A percentile compares a stretch with the other conserved stretches of the same genome.
phyloP scores from a whole-genome alignment of 1,284 basidiomycete genomes.

The Apiotrichum siamense region DNA sequence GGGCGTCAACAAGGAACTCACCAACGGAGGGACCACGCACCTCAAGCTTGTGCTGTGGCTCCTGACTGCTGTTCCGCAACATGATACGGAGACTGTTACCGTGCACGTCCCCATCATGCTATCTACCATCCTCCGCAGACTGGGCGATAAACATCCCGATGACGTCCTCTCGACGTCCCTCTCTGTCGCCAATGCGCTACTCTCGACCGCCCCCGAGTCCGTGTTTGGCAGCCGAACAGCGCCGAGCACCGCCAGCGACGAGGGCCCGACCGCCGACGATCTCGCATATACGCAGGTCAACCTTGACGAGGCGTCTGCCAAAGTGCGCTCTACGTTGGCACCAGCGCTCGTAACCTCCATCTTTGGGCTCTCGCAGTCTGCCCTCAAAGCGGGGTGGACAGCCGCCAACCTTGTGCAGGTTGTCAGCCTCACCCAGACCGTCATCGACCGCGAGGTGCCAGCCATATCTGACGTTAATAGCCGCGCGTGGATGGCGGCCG shows the following conservation, averaged over 20 bases:
- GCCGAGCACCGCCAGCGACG: not conserved
- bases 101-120: conserved; percentile 28
- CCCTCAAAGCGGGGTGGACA: conserved; percentile 2
- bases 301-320: not conserved
- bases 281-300: conserved; percentile 3
- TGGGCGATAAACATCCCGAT: conserved; percentile 4
- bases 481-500: conserved; percentile 34
- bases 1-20: conserved; percentile 49
- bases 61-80: conserved; percentile 47
- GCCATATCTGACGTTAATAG: conserved; percentile 19
- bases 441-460: conserved; percentile 28
- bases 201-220: conserved; percentile 3
- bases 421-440: conserved; percentile 12
- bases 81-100: conserved; percentile 49
- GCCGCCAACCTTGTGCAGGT: conserved; percentile 9
- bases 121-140: conserved; percentile 10
- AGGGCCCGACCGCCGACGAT: not conserved
- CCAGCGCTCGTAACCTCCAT: conserved; percentile 19
- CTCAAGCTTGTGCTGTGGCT: conserved; percentile 47
- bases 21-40: conserved; percentile 16
- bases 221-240: conserved; percentile 1
- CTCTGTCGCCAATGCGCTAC: conserved; percentile 7
- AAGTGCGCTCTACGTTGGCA: conserved; percentile 11
- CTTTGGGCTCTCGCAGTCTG: conserved; percentile 17
- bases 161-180: not conserved